Conservation (phyloP, 169 alveolate species). For the Pseudocohnilembus persalinus region DNA sequence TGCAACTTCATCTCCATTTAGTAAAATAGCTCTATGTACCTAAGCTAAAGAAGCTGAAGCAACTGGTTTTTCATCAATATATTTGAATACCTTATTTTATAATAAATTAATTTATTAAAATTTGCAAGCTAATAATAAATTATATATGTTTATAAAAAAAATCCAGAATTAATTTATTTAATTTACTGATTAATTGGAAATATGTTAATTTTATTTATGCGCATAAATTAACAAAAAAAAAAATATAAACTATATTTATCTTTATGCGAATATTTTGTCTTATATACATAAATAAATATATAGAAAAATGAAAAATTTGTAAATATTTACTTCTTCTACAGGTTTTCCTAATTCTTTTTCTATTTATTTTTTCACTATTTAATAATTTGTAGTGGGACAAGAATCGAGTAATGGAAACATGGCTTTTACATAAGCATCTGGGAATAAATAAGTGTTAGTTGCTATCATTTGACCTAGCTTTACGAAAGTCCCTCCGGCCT, state of each 20-base stretch:
- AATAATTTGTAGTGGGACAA: conserved; percentile 10
- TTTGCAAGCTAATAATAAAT: too few relatives aligned
- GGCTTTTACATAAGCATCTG: conserved; percentile 31
- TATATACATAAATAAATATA: too few relatives aligned
- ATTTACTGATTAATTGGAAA: too few relatives aligned
- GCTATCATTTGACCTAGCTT: conserved; percentile 32
- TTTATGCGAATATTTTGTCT: too few relatives aligned
- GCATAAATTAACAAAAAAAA: too few relatives aligned
- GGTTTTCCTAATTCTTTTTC: conserved; percentile 17
- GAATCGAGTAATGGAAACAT: conserved; percentile 23
- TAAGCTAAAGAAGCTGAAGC: conserved; percentile 40
- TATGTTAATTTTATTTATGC: too few relatives aligned
- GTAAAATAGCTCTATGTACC: conserved; percentile 29
- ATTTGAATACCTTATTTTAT: not conserved
- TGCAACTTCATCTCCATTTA: conserved; percentile 33
- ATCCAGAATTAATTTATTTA: too few relatives aligned
- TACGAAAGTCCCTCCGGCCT: conserved; percentile 2
- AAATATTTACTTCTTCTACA: conserved; percentile 18
- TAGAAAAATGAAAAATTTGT: too few relatives aligned
- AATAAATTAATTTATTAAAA: not conserved
- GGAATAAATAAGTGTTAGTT: conserved; percentile 24
- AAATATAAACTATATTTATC: too few relatives aligned
- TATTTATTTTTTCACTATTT: not conserved
- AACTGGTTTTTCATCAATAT: conserved; percentile 21
- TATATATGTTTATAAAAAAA: too few relatives aligned